Evolutionary conservation across 176 grass and related monocot genomes (phyloP).

Genomic region (Oryza officinalis): DNA sequence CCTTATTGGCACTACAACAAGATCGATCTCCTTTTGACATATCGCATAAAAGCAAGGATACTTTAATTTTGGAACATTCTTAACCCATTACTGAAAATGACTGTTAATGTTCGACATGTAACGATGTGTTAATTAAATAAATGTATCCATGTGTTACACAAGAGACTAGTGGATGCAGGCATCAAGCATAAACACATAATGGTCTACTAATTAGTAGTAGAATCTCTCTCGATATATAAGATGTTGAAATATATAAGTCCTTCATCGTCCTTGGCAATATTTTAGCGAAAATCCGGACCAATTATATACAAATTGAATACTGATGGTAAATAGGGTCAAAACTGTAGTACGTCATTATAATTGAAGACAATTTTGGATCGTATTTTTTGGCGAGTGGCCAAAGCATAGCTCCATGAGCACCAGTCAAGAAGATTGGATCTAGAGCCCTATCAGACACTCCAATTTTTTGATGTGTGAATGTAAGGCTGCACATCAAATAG

Average conservation of each 20-base stretch:
- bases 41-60: constrained; percentile 40
- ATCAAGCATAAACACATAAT: neutral
- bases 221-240: neutral
- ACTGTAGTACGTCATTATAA: neutral
- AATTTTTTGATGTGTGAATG: neutral
- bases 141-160: neutral
- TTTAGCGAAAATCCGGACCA: neutral
- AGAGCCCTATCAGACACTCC: neutral
- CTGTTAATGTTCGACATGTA: neutral
- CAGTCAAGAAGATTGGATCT: neutral
- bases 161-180: neutral
- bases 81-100: constrained; percentile 32
- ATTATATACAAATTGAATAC: neutral
- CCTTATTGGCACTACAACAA: constrained; percentile 30
- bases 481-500: neutral
- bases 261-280: neutral
- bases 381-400: no score
- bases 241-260: neutral
- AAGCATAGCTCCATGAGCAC: neutral
- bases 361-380: no score
- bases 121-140: constrained; percentile 2
- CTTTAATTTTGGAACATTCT: constrained; percentile 22
- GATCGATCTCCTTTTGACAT: constrained; percentile 39
- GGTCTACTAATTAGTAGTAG: neutral
- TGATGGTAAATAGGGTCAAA: neutral